These are phyloP conservation scores for Cordyceps fumosorosea DNA, from an alignment of 2,329 filamentous ascomycete genomes.

Conservation along the genomic window DNA sequence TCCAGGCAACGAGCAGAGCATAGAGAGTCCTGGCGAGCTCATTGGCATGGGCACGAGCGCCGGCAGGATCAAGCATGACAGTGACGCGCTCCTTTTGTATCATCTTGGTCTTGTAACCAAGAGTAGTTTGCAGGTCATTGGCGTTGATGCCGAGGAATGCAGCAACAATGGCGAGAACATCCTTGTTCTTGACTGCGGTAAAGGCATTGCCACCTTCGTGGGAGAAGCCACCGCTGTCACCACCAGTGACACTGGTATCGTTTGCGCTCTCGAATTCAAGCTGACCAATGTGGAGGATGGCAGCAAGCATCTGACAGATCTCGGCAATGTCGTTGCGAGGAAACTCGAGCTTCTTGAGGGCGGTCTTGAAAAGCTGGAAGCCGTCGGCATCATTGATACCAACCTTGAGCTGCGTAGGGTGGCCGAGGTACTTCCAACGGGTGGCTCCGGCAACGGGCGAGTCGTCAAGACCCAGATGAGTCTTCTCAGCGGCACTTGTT, in stretches of 20 bases:
- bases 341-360: slow-evolving; percentile 88
- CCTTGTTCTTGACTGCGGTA: slow-evolving; percentile 89
- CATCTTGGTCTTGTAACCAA: slow-evolving; percentile 96
- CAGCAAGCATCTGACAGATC: slow-evolving; percentile 89
- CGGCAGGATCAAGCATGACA: slow-evolving; percentile 90
- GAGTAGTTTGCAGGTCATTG: slow-evolving; percentile 74
- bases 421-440: slow-evolving; percentile 92
- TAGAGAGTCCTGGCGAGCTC: slow-evolving; percentile 91
- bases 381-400: slow-evolving; percentile 94
- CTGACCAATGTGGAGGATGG: slow-evolving; percentile 95
- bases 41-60: slow-evolving; percentile 85
- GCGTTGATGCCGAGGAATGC: slow-evolving; percentile 88
- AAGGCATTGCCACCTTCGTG: slow-evolving; percentile 84
- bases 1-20: slow-evolving; percentile 85
- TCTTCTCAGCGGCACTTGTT: slow-evolving; percentile 83
- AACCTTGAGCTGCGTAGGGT: slow-evolving; percentile 93
- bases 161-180: slow-evolving; percentile 76
- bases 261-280: slow-evolving; percentile 84
- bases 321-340: slow-evolving; percentile 89
- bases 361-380: slow-evolving; percentile 96
- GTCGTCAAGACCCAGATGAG: slow-evolving; percentile 64
- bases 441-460: slow-evolving; percentile 54
- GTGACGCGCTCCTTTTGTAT: slow-evolving; percentile 96
- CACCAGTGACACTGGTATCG: slow-evolving; percentile 69
- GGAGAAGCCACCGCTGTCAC: slow-evolving; percentile 94